Evolutionary conservation across 305 asterid genomes (phyloP), one percentile per base, ranked within the genome.

Genomic region (Coffea humblotiana): DNA sequence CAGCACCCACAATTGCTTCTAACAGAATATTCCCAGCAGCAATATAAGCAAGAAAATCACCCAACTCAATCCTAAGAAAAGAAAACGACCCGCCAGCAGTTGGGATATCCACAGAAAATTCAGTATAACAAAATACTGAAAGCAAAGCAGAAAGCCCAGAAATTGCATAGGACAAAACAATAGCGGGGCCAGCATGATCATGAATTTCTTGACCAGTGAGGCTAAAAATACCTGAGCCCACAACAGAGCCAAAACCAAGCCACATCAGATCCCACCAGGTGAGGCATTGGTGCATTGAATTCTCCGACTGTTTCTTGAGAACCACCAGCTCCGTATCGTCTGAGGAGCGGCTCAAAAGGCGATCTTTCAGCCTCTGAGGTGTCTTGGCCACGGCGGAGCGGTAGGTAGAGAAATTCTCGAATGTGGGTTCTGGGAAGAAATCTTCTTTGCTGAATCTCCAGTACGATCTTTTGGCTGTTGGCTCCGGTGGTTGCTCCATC

Each of bases 21-120:
- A 95, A 78, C 49, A 95, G 43, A 71, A 95, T 92, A 70, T 95
- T 95, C 0, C 94, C 98, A 37, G 98, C 98, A 49, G 99, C 99
- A 43, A 95, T 90, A 40, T 88, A 95, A 6, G 99, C 97, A 37
- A 94, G 71, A 71, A 95, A 95, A 88, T 95, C 99, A 61, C 99
- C 99, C 87, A 94, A 89, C 56, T 95, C 99, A 4, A 95, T 66
- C 3, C 99, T 92, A 14, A 95, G 93, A 82, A 87, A 95, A 0
- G 99, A 93, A 88, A 95, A 95, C 1, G 98, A 93, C 0, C 99
- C 99, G 18, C 99, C 99, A 58, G 99, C 99, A n/a, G 91, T 87
- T 0, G 99, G 99, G 29, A 95, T 85, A 79, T 95, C 99, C n/a
- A 95, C 98, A 49, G 99, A 83, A 76, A 95, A 95, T 82, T 95